Evolutionary conservation across 129 eudicot species (phyloP), one percentile per base, ranked within the genome.

Genomic region (Centrapalus pauciflorus): DNA sequence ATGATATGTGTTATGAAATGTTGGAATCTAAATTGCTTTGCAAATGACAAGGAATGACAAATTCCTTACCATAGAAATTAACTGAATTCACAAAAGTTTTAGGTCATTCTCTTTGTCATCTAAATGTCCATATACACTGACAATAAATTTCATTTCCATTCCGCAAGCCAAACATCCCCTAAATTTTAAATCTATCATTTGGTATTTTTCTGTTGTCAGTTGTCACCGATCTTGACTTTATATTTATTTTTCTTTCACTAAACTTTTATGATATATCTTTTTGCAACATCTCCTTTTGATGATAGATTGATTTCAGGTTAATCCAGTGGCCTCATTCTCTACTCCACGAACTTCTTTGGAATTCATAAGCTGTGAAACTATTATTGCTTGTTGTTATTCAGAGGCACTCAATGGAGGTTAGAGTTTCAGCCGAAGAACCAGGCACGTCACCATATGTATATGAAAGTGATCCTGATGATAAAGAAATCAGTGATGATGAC

Each of bases 401-500:
- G 41, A 55, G 73, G 72, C 58, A 60, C 43, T 61, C 20, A 34
- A 86, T 93, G 99, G 96, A 89, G 77, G 82, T 82, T 61, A 86
- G 79, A 57, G 81, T 64, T 76, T 82, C 87, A 64, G 74, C 83
- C 52, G 83, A 81, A 48, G 84, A 83, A 67, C 74, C 71, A 2
- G 78, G 68, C 46, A 79, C 76, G 55, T 86, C 87, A 52, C 90
- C 93, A 73, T 69, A 40, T 25, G 55, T 12, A 35, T 35, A 35
- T 35, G 43, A 35, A 35, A 6, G 11, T 41, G 19, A 13, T 13
- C 5, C 88, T 5, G 90, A 86, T 64, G 99, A 93, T 51, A 93
- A 86, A 71, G 96, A 89, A 82, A 78, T 89, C 61, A 93, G 95
- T 76, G 98, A 92, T 73, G 96, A 88, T 19, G 98, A 93, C 21